Conservation (phyloP, 2,329 filamentous ascomycete species). For the Hirsutella rhossiliensis region DNA sequence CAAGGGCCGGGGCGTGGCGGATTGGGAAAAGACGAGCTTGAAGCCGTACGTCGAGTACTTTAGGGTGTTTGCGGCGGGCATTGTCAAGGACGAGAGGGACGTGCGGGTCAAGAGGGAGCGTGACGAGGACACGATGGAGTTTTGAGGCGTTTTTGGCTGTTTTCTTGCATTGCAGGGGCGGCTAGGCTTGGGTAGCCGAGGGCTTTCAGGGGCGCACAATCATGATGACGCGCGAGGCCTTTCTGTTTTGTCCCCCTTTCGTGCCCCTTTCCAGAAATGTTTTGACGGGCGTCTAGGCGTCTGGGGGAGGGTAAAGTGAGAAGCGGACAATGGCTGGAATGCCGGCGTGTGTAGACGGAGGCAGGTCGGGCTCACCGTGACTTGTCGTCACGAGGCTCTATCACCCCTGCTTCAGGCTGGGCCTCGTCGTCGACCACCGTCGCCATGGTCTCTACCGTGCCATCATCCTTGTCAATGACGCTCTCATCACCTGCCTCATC, state of each 20-base stretch:
- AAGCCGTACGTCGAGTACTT: conserved; percentile 91
- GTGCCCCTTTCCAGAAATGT: too few relatives aligned
- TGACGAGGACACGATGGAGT: conserved; percentile 40
- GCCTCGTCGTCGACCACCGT: not conserved
- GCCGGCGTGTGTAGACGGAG: not conserved
- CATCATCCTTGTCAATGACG: conserved; percentile 3
- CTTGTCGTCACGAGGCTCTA: not conserved
- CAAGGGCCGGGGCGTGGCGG: conserved; percentile 32
- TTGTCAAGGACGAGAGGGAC: conserved; percentile 66
- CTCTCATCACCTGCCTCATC: not conserved
- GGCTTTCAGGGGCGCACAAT: not conserved
- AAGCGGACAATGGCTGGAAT: too few relatives aligned
- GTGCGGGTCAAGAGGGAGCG: conserved; percentile 42
- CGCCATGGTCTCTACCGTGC: conserved; percentile 1
- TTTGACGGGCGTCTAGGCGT: too few relatives aligned
- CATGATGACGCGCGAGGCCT: too few relatives aligned
- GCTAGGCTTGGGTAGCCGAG: not conserved
- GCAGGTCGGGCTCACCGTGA: not conserved
- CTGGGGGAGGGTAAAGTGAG: too few relatives aligned
- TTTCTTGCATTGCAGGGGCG: not conserved
- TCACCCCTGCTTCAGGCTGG: not conserved
- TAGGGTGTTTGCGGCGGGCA: conserved; percentile 60
- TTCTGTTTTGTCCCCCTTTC: too few relatives aligned
- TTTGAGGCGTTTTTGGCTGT: conserved; percentile 19
- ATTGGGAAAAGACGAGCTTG: conserved; percentile 96